Percentiles rank a stretch among this genome's conserved stretches.
These are phyloP conservation scores for Diutina ranongensis DNA, from an alignment of 1,139 yeast species.

Conservation along the genomic window DNA sequence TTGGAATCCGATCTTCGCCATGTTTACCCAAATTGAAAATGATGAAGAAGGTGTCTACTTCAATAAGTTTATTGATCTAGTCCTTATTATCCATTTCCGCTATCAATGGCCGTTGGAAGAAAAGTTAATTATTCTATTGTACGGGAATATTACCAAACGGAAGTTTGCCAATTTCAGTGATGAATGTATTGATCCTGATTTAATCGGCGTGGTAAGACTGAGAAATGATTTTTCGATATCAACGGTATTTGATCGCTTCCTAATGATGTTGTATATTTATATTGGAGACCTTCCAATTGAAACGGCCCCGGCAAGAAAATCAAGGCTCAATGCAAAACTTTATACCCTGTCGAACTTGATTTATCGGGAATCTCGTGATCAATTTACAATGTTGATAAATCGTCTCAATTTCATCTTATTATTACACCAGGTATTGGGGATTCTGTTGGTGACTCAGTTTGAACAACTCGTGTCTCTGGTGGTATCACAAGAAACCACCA, in stretches of 20 bases:
- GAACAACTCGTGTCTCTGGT: slow-evolving; percentile 9
- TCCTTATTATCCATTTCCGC: slow-evolving; percentile 15
- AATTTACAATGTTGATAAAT: slow-evolving; percentile 25
- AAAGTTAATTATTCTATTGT: slow-evolving; percentile 19
- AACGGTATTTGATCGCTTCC: slow-evolving; percentile 27
- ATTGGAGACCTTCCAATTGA: slow-evolving; percentile 20
- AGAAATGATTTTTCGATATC: slow-evolving; percentile 19
- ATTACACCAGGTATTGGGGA: slow-evolving; percentile 22
- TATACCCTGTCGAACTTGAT: slow-evolving; percentile 27
- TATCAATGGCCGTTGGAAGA: slow-evolving; percentile 30
- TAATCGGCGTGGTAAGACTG: slow-evolving; percentile 17
- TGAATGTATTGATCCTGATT: slow-evolving; percentile 18
- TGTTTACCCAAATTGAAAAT: background rate
- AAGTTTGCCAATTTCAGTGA: slow-evolving; percentile 29
- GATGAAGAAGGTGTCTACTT: background rate
- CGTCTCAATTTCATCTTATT: slow-evolving; percentile 26
- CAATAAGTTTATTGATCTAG: slow-evolving; percentile 17
- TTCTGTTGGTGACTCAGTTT: background rate
- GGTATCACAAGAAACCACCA: background rate
- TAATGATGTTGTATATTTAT: slow-evolving; percentile 24
- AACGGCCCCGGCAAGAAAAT: slow-evolving; percentile 14
- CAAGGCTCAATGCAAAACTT: slow-evolving; percentile 25
- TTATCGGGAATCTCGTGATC: slow-evolving; percentile 16
- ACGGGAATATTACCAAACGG: slow-evolving; percentile 20
- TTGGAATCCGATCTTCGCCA: slow-evolving; percentile 7